Percentiles rank a stretch among this genome's conserved stretches.
Evolutionary conservation across 148 eudicot species (phyloP).

Genomic region (Chenopodium quinoa): DNA sequence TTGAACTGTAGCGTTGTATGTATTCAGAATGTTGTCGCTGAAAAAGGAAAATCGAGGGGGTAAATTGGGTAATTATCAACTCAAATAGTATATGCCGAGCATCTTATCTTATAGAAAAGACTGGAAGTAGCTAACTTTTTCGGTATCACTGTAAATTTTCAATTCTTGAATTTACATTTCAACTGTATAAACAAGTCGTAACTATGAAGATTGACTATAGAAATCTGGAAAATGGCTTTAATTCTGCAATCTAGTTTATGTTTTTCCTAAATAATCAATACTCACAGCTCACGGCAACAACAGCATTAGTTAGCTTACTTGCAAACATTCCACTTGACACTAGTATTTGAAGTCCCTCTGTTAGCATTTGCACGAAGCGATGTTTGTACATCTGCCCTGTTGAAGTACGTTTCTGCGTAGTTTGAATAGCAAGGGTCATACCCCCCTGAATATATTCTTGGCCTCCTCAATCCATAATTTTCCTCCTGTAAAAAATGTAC

Average conservation of each 20-base stretch:
- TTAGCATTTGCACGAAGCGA: slow-evolving; percentile 47
- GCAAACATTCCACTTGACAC: slow-evolving; percentile 50
- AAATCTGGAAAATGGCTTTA: too few relatives aligned
- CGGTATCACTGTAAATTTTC: too few relatives aligned
- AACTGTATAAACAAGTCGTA: too few relatives aligned
- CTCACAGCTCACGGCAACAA: neutral
- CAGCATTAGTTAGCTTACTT: slow-evolving; percentile 33
- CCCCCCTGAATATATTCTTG: slow-evolving; percentile 41
- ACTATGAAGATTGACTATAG: too few relatives aligned
- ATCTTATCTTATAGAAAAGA: too few relatives aligned
- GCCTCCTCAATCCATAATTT: slow-evolving; percentile 30
- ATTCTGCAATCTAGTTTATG: too few relatives aligned
- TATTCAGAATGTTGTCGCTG: slow-evolving; percentile 40
- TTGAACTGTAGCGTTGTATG: slow-evolving; percentile 29
- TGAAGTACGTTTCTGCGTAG: slow-evolving; percentile 42
- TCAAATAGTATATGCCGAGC: too few relatives aligned
- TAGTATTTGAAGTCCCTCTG: slow-evolving; percentile 20
- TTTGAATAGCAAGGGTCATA: slow-evolving; percentile 69
- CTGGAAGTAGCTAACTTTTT: neutral
- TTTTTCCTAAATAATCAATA: neutral
- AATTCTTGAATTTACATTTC: too few relatives aligned
- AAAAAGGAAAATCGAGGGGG: neutral
- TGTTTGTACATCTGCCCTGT: slow-evolving; percentile 53
- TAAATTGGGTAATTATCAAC: neutral
- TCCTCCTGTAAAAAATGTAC: slow-evolving; percentile 29